These are phyloP conservation scores for Antrodiella citrinella DNA, from an alignment of 768 basidiomycete species.

Conservation along the genomic window DNA sequence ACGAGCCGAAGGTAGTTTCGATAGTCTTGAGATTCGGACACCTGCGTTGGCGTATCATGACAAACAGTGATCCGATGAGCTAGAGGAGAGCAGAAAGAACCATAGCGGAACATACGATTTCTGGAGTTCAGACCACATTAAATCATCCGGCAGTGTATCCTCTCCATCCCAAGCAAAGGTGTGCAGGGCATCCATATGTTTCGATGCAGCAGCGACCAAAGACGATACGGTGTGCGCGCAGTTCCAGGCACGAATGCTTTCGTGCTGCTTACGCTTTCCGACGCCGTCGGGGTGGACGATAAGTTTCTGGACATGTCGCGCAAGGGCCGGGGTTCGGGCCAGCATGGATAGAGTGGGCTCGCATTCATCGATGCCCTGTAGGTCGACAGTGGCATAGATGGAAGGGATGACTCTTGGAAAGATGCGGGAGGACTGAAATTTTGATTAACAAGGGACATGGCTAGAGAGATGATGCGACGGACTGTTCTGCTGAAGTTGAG, in stretches of 20 bases:
- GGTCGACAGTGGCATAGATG: conserved; percentile 51
- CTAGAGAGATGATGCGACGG: conserved; percentile 21
- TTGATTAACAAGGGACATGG: neutral
- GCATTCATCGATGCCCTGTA: conserved; percentile 54
- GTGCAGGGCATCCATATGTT: conserved; percentile 51
- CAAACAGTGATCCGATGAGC: conserved; percentile 4
- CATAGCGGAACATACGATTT: conserved; percentile 51
- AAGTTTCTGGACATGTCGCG: conserved; percentile 61
- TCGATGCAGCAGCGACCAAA: conserved; percentile 42
- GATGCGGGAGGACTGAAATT: conserved; percentile 42
- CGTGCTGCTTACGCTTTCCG: too few relatives aligned
- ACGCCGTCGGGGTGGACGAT: conserved; percentile 38
- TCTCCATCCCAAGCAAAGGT: conserved; percentile 70
- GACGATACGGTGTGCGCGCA: conserved; percentile 34
- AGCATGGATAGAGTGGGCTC: conserved; percentile 62
- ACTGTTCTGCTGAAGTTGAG: conserved; percentile 55
- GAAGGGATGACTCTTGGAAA: conserved; percentile 45
- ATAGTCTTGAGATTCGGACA: conserved; percentile 60
- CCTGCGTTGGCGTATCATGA: conserved; percentile 25
- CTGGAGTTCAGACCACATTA: conserved; percentile 73
- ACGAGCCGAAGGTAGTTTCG: conserved; percentile 52
- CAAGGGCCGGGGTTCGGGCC: conserved; percentile 38
- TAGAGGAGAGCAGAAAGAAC: too few relatives aligned
- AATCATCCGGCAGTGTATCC: conserved; percentile 50
- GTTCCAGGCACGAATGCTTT: conserved; percentile 19